Evolutionary conservation across 176 grass and related monocot genomes (phyloP).

Genomic region (Triticum aestivum): DNA sequence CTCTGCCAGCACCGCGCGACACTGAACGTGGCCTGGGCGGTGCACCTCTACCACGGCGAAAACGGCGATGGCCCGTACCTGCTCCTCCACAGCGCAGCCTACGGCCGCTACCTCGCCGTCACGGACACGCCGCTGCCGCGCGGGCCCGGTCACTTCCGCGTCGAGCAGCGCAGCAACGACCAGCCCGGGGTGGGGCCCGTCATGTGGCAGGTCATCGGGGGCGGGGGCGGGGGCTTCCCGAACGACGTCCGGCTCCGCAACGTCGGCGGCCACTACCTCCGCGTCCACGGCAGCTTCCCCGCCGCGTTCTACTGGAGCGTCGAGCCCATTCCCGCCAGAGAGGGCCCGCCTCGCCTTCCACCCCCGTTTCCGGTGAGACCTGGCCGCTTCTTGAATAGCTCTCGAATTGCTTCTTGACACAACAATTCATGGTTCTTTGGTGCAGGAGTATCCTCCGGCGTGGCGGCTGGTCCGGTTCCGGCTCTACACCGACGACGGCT

Average conservation of each 20-base stretch:
- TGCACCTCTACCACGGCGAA: not conserved
- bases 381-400: not conserved
- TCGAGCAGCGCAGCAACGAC: not conserved
- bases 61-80: not conserved
- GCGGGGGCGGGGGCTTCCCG: not conserved
- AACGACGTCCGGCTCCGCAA: not conserved
- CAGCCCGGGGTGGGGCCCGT: not conserved
- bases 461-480: not conserved
- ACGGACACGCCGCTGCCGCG: not conserved
- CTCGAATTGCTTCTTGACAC: not conserved
- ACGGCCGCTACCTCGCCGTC: constrained; percentile 13
- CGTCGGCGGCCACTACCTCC: not conserved
- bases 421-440: too few species aligned
- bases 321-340: not conserved
- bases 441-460: not conserved
- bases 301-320: not conserved
- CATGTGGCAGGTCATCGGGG: not conserved
- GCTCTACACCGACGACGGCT: not conserved
- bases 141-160: not conserved
- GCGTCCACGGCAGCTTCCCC: not conserved
- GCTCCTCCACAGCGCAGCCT: not conserved
- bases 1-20: not conserved
- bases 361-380: not conserved
- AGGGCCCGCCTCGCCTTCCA: not conserved
- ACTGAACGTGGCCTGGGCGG: not conserved